phyloP scores from a whole-genome alignment of 164 flowering plant species.

The Magnolia officinalis region DNA sequence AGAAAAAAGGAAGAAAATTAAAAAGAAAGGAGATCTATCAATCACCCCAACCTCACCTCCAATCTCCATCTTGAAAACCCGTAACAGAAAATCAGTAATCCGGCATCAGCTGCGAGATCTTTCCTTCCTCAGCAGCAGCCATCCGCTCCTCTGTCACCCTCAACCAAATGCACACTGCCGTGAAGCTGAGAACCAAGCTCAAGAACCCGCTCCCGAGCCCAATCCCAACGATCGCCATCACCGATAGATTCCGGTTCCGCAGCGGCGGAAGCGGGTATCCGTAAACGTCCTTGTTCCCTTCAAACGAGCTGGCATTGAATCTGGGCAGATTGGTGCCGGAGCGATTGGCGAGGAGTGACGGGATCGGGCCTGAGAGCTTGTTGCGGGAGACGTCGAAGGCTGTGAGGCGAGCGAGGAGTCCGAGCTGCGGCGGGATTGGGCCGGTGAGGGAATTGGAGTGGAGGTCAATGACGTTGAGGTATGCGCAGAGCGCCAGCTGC shows the following conservation, averaged over 20 bases:
- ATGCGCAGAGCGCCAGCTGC: slow-evolving; percentile 68
- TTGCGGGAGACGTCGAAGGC: slow-evolving; percentile 78
- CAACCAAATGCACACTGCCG: slow-evolving; percentile 89
- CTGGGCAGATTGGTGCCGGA: slow-evolving; percentile 46
- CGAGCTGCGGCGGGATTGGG: slow-evolving; percentile 67
- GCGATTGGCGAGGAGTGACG: slow-evolving; percentile 54
- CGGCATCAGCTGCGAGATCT: slow-evolving; percentile 78
- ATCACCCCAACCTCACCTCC: background rate
- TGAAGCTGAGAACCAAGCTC: slow-evolving; percentile 80
- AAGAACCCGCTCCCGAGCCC: slow-evolving; percentile 89
- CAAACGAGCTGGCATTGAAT: slow-evolving; percentile 70
- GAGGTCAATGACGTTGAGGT: slow-evolving; percentile 87
- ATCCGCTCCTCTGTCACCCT: slow-evolving; percentile 66
- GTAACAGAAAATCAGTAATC: slow-evolving; percentile 49
- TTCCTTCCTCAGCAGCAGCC: slow-evolving; percentile 55
- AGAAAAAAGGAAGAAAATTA: slow-evolving; percentile 1
- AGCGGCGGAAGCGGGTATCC: slow-evolving; percentile 77
- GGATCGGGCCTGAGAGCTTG: slow-evolving; percentile 58
- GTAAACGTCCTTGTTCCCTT: slow-evolving; percentile 73
- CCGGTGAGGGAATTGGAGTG: slow-evolving; percentile 68
- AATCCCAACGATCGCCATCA: slow-evolving; percentile 82
- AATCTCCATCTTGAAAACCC: background rate
- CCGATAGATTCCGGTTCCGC: slow-evolving; percentile 51
- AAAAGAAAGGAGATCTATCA: background rate
- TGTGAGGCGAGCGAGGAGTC: slow-evolving; percentile 59